phyloP scores from a whole-genome alignment of 2,329 filamentous ascomycete species.

The Lasiodiplodia sp. region DNA sequence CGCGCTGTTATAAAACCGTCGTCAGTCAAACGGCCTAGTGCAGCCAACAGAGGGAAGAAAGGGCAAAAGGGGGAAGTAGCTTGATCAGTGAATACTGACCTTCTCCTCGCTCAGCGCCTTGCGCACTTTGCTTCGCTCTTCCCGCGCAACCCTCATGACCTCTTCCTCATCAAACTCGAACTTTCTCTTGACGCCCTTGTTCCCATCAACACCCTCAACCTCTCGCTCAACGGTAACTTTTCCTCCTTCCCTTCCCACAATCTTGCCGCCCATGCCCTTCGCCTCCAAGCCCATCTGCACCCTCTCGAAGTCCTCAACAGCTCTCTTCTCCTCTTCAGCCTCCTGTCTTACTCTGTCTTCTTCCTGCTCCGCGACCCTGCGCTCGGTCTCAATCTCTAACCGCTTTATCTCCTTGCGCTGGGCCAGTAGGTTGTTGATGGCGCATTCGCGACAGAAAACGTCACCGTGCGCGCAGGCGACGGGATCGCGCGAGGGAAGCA shows the following conservation, averaged over 20 bases:
- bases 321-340: constrained; percentile 72
- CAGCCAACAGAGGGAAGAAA: not conserved
- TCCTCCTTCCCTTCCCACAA: constrained; percentile 51
- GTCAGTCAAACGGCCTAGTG: constrained; percentile 14
- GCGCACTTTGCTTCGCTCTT: constrained; percentile 74
- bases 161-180: constrained; percentile 82
- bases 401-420: constrained; percentile 93
- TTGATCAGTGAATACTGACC: constrained; percentile 46
- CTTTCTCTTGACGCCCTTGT: constrained; percentile 71
- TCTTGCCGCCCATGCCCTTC: constrained; percentile 46
- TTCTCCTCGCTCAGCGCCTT: constrained; percentile 76
- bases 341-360: constrained; percentile 68
- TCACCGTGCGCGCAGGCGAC: constrained; percentile 85
- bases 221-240: constrained; percentile 54
- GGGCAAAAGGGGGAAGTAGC: not conserved
- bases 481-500: constrained; percentile 80
- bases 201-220: constrained; percentile 40
- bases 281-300: constrained; percentile 71
- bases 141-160: constrained; percentile 70
- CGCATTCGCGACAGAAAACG: constrained; percentile 95
- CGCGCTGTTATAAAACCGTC: not conserved
- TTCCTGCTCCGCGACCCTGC: constrained; percentile 66
- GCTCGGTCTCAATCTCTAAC: constrained; percentile 70
- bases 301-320: constrained; percentile 82
- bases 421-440: constrained; percentile 85